Conservation (phyloP, 495 filamentous ascomycete genomes). For the Podospora tetraspora region DNA sequence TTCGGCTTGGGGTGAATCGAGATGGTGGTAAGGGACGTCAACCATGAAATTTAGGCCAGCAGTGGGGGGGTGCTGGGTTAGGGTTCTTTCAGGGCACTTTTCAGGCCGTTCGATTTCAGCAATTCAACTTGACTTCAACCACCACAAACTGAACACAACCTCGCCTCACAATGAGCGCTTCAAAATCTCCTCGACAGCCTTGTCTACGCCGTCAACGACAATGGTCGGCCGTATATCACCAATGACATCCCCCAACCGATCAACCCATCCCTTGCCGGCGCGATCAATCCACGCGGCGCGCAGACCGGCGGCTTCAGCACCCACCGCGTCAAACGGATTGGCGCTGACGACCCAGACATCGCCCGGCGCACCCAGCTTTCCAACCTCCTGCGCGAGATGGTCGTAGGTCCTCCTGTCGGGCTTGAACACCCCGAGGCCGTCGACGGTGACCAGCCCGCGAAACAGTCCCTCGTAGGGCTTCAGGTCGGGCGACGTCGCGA, state of each 20-base stretch:
- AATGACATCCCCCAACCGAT: constrained; percentile 41
- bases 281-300: constrained; percentile 68
- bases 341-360: constrained; percentile 69
- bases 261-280: constrained; percentile 47
- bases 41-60: neutral
- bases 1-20: neutral
- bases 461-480: constrained; percentile 42
- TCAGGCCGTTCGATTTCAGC: neutral
- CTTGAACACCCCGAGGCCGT: constrained; percentile 59
- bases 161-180: neutral
- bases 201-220: constrained; percentile 45
- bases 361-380: constrained; percentile 40
- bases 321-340: constrained; percentile 79
- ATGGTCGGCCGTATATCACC: constrained; percentile 41
- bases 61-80: neutral
- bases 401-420: constrained; percentile 61
- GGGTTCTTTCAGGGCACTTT: neutral
- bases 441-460: constrained; percentile 55
- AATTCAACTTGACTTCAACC: neutral
- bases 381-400: constrained; percentile 51
- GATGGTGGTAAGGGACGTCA: neutral
- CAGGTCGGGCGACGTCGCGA: constrained; percentile 34
- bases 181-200: constrained; percentile 40
- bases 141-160: neutral
- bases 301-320: constrained; percentile 49